Conservation (phyloP, 2,329 filamentous ascomycete species). For the Phoma herbarum region DNA sequence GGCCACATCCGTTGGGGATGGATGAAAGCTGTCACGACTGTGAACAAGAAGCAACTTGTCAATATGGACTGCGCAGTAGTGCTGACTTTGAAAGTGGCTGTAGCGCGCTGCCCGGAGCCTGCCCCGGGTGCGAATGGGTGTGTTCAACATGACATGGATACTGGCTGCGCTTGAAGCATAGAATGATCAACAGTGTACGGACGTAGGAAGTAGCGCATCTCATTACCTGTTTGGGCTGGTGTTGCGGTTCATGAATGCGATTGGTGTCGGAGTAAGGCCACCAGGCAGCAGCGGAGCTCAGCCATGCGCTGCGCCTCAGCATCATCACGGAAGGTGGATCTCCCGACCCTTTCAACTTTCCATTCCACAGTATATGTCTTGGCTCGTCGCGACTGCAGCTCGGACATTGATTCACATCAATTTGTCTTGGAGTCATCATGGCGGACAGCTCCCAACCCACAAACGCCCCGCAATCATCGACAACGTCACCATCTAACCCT, state of each 20-base stretch:
- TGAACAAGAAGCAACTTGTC: neutral
- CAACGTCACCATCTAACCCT: conserved; percentile 27
- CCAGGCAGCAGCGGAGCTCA: conserved; percentile 20
- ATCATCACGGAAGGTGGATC: conserved; percentile 16
- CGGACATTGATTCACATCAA: neutral
- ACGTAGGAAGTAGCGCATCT: neutral
- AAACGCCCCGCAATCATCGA: conserved; percentile 22
- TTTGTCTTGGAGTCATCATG: conserved; percentile 24
- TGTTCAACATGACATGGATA: neutral
- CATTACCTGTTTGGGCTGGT: neutral
- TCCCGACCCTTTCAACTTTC: neutral
- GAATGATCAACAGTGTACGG: neutral
- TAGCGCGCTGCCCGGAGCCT: neutral
- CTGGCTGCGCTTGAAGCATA: neutral
- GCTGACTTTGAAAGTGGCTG: neutral
- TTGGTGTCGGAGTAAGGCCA: neutral
- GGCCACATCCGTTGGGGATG: neutral
- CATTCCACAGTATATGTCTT: conserved; percentile 10
- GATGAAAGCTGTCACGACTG: too few species aligned
- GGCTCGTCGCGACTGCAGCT: neutral
- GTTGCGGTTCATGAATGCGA: conserved; percentile 11
- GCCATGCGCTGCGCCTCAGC: conserved; percentile 19
- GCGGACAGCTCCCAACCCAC: conserved; percentile 28
- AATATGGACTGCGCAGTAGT: neutral
- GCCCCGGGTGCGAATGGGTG: neutral